Percentiles rank a stretch among this genome's conserved stretches.
These are phyloP conservation scores for Termitomyces sp. DNA, from an alignment of 1,284 basidiomycete species.

Conservation along the genomic window DNA sequence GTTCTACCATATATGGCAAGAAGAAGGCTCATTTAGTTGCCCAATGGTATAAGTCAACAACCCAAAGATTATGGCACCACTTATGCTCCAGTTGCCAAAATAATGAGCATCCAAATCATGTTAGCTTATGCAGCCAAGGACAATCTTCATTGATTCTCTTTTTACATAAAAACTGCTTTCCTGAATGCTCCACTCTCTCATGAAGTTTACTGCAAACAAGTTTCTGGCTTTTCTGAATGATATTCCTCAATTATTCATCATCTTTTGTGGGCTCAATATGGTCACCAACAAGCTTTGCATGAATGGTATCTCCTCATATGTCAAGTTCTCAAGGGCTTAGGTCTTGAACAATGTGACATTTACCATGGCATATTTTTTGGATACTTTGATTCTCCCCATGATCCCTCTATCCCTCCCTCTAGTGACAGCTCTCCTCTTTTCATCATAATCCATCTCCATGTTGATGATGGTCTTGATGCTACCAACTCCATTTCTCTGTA, in stretches of 20 bases:
- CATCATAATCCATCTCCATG: not conserved
- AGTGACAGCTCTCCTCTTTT: not conserved
- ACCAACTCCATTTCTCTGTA: not conserved
- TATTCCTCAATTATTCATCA: not conserved
- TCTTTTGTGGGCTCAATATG: not conserved
- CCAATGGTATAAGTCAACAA: not conserved
- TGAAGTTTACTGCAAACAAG: too few species aligned
- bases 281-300: not conserved
- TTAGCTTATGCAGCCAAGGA: slow-evolving; percentile 41
- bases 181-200: not conserved
- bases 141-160: slow-evolving; percentile 15
- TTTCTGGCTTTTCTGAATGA: too few species aligned
- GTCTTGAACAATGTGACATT: not conserved
- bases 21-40: too few species aligned
- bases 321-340: not conserved
- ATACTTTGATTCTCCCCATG: not conserved
- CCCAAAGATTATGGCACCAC: slow-evolving; percentile 19
- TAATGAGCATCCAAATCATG: too few species aligned
- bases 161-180: too few species aligned
- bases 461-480: not conserved
- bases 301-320: not conserved
- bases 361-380: not conserved
- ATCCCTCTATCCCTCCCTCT: not conserved
- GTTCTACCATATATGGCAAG: too few species aligned
- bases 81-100: slow-evolving; percentile 30